A percentile compares a stretch with the other conserved stretches of the same genome.
Evolutionary conservation across 192 early-diverging fungal genomes (phyloP).

Genomic region (Backusella mclennaniae): DNA sequence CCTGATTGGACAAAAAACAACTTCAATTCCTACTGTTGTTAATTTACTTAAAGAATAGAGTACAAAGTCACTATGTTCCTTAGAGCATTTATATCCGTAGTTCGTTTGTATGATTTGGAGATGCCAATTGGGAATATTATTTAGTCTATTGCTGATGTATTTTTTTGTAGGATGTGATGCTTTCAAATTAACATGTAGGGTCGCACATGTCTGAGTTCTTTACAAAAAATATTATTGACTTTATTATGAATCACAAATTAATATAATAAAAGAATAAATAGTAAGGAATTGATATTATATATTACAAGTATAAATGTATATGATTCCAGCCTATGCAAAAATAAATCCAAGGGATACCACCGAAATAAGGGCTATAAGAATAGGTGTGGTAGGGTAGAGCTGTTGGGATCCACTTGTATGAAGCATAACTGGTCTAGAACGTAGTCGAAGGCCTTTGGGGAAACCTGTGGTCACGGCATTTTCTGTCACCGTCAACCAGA

Average conservation of each 20-base stretch:
- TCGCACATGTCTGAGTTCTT: too few species aligned
- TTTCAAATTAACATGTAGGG: too few species aligned
- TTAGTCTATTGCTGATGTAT: too few species aligned
- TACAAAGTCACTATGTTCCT: too few species aligned
- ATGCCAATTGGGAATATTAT: too few species aligned
- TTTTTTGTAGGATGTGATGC: too few species aligned
- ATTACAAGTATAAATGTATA: not conserved
- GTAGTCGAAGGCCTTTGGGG: not conserved
- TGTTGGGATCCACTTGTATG: constrained; percentile 10
- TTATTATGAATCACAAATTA: not conserved
- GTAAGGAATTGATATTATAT: not conserved
- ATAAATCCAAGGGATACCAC: not conserved
- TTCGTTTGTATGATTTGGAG: too few species aligned
- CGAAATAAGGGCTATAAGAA: not conserved
- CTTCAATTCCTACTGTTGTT: not conserved
- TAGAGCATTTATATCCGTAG: too few species aligned
- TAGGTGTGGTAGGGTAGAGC: not conserved
- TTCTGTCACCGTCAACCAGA: constrained; percentile 28
- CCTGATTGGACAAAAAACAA: not conserved
- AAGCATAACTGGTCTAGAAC: constrained; percentile 15
- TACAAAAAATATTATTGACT: too few species aligned
- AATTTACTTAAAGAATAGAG: not conserved
- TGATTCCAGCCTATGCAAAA: not conserved
- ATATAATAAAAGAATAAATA: not conserved
- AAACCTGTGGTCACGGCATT: not conserved